Evolutionary conservation across 139 green algal species (phyloP).

Genomic region (Tetraselmis chui): DNA sequence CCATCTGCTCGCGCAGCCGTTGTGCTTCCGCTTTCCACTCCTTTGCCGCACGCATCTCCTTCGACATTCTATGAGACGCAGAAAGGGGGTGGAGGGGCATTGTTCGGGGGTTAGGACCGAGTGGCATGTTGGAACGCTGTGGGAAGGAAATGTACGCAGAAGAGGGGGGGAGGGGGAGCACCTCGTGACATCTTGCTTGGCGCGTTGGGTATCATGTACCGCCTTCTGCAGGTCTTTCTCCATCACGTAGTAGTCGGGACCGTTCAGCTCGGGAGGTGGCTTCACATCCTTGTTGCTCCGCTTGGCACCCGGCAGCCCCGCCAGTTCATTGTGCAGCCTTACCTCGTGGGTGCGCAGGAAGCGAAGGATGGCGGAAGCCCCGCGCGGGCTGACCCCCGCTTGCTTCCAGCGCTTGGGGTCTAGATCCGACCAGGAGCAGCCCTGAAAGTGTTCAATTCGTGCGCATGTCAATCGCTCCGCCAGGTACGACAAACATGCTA

Average conservation of each 20-base stretch:
- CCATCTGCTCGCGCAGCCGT: background rate
- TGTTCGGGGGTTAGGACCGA: too few relatives aligned
- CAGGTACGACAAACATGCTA: too few relatives aligned
- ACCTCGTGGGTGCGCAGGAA: background rate
- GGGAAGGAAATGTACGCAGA: too few relatives aligned
- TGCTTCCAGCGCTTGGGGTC: background rate
- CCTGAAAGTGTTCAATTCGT: background rate
- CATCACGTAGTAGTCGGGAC: background rate
- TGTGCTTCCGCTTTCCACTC: background rate
- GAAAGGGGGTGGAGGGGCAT: too few relatives aligned
- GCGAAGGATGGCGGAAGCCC: background rate
- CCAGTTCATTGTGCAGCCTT: background rate
- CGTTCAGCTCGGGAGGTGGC: background rate
- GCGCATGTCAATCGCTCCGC: too few relatives aligned
- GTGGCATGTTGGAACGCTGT: too few relatives aligned
- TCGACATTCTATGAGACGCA: background rate
- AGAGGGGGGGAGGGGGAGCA: background rate
- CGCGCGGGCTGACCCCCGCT: background rate
- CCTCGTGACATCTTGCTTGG: background rate
- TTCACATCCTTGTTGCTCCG: background rate
- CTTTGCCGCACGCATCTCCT: background rate
- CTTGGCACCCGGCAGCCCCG: background rate
- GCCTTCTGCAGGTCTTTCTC: background rate
- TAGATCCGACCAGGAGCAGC: background rate
- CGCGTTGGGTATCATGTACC: background rate